Percentiles rank a stretch among this genome's conserved stretches.
Conservation (phyloP, 2,329 filamentous ascomycete species). For the Lachnellula hyalina region DNA sequence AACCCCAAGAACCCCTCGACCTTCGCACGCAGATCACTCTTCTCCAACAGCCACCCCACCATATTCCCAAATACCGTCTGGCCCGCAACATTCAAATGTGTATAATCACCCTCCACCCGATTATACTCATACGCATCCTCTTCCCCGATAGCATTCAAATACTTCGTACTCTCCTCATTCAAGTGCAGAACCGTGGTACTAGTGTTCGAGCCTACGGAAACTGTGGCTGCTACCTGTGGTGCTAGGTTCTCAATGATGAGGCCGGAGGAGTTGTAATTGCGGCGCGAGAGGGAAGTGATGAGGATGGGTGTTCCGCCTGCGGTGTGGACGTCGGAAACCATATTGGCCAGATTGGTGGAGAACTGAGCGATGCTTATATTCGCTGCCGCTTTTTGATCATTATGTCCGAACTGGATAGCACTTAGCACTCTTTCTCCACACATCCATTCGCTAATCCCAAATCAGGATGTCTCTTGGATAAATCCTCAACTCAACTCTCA, state of each 20-base stretch:
- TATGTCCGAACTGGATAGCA: constrained; percentile 42
- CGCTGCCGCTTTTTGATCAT: constrained; percentile 43
- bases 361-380: constrained; percentile 37
- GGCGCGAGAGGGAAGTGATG: constrained; percentile 41
- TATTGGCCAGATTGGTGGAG: constrained; percentile 38
- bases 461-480: too few species aligned
- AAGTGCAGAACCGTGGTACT: constrained; percentile 37
- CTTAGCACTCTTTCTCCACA: not conserved
- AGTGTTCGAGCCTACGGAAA: constrained; percentile 35
- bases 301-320: constrained; percentile 37
- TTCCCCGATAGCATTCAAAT: constrained; percentile 42
- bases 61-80: constrained; percentile 42
- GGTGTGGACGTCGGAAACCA: constrained; percentile 27
- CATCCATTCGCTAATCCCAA: too few species aligned
- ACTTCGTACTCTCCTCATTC: constrained; percentile 39
- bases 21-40: not conserved
- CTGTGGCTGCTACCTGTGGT: constrained; percentile 35
- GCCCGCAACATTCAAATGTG: constrained; percentile 42
- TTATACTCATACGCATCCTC: constrained; percentile 39
- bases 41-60: constrained; percentile 36
- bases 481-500: too few species aligned
- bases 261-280: constrained; percentile 35
- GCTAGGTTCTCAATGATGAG: constrained; percentile 38
- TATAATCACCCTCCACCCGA: constrained; percentile 39
- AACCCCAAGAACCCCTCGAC: constrained; percentile 4